Evolutionary conservation across 495 filamentous ascomycete genomes (phyloP).

Genomic region (Hypoxylon fragiforme): DNA sequence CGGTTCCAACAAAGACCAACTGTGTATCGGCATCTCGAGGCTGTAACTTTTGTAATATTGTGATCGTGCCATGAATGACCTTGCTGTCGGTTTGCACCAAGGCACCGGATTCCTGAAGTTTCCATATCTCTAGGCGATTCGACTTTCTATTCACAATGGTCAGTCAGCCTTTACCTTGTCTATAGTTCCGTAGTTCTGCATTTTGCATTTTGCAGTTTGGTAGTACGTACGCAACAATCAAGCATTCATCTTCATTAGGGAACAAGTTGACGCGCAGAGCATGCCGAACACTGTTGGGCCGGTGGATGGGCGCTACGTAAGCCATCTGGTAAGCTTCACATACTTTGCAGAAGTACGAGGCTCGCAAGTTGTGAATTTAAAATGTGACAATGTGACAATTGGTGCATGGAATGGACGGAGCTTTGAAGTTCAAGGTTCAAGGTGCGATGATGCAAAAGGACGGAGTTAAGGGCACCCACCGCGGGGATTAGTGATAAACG

Average conservation of each 20-base stretch:
- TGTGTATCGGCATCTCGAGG: conserved; percentile 75
- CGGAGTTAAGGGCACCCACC: conserved; percentile 29
- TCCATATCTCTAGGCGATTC: conserved; percentile 89
- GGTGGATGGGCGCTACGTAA: conserved; percentile 91
- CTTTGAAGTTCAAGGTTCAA: conserved; percentile 1
- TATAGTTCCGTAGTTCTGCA: background rate
- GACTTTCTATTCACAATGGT: conserved; percentile 69
- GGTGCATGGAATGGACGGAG: background rate
- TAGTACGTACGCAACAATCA: conserved; percentile 79
- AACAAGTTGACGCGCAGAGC: conserved; percentile 80
- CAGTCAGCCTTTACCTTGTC: conserved; percentile 7
- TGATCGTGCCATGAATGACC: conserved; percentile 78
- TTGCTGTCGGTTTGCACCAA: conserved; percentile 64
- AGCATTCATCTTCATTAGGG: conserved; percentile 69
- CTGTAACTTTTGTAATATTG: conserved; percentile 79
- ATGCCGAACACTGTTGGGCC: conserved; percentile 85
- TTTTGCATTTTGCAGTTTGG: conserved; percentile 9
- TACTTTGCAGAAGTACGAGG: conserved; percentile 10
- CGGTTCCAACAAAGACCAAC: conserved; percentile 90
- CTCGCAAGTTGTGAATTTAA: background rate
- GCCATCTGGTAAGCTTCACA: conserved; percentile 64
- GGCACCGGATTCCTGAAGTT: conserved; percentile 39
- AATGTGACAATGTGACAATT: background rate
- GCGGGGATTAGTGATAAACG: conserved; percentile 24
- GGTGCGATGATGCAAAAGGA: conserved; percentile 22